phyloP scores from a whole-genome alignment of 164 flowering plant species.

The Platanus orientalis region DNA sequence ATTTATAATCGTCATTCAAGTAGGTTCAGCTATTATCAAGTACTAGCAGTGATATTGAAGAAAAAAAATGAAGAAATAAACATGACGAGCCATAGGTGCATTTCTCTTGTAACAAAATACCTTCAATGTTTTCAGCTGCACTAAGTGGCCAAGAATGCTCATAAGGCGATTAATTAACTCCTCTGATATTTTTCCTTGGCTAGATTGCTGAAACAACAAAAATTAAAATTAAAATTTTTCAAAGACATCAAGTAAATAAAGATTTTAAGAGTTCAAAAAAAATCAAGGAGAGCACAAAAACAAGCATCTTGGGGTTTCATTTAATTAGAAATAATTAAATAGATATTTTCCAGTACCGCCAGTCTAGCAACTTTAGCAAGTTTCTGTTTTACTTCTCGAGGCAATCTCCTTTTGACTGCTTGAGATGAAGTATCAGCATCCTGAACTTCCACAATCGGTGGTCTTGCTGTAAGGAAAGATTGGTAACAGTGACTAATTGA shows the following conservation, averaged over 20 bases:
- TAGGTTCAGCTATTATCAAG: neutral
- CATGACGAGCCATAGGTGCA: neutral
- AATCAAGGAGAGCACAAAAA: neutral
- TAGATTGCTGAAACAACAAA: slow-evolving; percentile 53
- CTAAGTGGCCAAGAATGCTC: slow-evolving; percentile 83
- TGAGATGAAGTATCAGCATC: slow-evolving; percentile 74
- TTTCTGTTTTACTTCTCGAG: slow-evolving; percentile 85
- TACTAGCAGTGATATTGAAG: no score
- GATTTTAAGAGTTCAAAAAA: neutral
- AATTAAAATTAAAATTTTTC: neutral
- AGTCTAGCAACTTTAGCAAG: slow-evolving; percentile 98
- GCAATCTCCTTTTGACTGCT: slow-evolving; percentile 83
- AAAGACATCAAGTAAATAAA: slow-evolving; percentile 1
- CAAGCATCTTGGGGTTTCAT: neutral
- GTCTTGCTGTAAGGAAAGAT: slow-evolving; percentile 54
- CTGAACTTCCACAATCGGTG: slow-evolving; percentile 61
- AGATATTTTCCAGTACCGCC: slow-evolving; percentile 54
- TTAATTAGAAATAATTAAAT: slow-evolving; percentile 1
- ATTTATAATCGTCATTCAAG: neutral
- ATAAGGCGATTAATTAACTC: slow-evolving; percentile 77
- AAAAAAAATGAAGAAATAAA: neutral
- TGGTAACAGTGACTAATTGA: slow-evolving; percentile 1
- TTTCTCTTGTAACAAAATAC: slow-evolving; percentile 19
- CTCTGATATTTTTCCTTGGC: slow-evolving; percentile 77
- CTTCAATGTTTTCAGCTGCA: slow-evolving; percentile 89